Conservation (phyloP, 2,329 filamentous ascomycete species). For the Colletotrichum navitas region DNA sequence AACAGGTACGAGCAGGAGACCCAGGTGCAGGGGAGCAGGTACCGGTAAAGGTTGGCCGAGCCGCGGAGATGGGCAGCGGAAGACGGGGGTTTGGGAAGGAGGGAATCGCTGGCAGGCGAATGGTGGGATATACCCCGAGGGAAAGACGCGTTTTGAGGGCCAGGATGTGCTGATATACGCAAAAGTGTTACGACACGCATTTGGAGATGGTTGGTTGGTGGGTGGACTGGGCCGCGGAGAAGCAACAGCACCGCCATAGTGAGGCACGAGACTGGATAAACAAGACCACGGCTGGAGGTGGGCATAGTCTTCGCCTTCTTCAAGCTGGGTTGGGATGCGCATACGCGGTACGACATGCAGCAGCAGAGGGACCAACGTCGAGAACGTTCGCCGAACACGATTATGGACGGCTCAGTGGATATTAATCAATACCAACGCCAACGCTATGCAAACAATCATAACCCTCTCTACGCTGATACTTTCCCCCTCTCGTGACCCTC, state of each 20-base stretch:
- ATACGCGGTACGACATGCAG: background rate
- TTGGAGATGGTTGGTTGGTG: background rate
- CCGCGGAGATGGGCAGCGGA: conserved; percentile 4
- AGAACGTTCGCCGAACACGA: conserved; percentile 17
- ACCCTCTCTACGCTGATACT: background rate
- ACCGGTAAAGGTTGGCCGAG: conserved; percentile 9
- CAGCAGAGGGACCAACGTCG: background rate
- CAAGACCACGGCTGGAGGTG: background rate
- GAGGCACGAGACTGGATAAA: background rate
- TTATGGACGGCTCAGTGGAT: conserved; percentile 32
- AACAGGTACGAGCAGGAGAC: conserved; percentile 66
- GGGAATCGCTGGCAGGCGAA: background rate
- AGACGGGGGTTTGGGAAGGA: background rate
- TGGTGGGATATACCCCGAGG: conserved; percentile 25
- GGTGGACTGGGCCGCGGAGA: background rate
- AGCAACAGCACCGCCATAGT: background rate
- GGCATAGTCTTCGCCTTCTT: background rate
- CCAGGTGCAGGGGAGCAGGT: conserved; percentile 44
- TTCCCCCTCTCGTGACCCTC: background rate
- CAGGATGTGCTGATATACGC: background rate
- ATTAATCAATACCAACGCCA: conserved; percentile 52
- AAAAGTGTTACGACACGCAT: background rate
- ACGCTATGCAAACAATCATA: conserved; percentile 56
- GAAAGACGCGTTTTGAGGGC: background rate
- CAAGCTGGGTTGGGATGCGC: background rate